Conservation (phyloP, 768 basidiomycete genomes). For the Dioszegia hungarica region DNA sequence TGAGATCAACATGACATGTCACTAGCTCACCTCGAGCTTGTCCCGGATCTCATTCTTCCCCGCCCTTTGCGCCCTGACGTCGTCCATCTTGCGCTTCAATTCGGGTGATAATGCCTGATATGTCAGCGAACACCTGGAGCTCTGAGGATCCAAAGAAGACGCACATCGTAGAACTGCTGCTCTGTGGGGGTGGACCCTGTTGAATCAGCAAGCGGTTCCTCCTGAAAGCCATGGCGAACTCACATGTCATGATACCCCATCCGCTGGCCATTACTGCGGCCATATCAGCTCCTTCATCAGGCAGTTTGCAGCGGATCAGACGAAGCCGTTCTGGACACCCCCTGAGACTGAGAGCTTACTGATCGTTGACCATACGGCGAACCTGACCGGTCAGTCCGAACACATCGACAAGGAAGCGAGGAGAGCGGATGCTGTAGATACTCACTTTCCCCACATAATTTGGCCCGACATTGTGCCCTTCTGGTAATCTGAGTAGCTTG, state of each 20-base stretch:
- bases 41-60: slow-evolving; percentile 9
- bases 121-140: not conserved
- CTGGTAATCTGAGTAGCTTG: too few species aligned
- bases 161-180: slow-evolving; percentile 45
- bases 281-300: not conserved
- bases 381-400: slow-evolving; percentile 11
- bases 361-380: slow-evolving; percentile 13
- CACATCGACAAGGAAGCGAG: not conserved
- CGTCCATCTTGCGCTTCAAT: slow-evolving; percentile 44
- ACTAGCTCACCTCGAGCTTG: not conserved
- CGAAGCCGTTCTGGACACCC: not conserved
- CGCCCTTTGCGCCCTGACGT: slow-evolving; percentile 34
- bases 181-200: slow-evolving; percentile 42
- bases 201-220: not conserved
- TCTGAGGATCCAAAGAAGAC: not conserved
- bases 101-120: slow-evolving; percentile 43
- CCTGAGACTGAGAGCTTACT: slow-evolving; percentile 10
- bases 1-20: not conserved
- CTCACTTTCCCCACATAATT: slow-evolving; percentile 26
- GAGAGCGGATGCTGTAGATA: too few species aligned
- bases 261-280: slow-evolving; percentile 29
- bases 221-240: not conserved
- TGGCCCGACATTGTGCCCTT: slow-evolving; percentile 17
- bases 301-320: not conserved
- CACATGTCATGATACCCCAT: slow-evolving; percentile 40